Conservation (phyloP, 768 basidiomycete genomes). For the Auriscalpium microsporum region DNA sequence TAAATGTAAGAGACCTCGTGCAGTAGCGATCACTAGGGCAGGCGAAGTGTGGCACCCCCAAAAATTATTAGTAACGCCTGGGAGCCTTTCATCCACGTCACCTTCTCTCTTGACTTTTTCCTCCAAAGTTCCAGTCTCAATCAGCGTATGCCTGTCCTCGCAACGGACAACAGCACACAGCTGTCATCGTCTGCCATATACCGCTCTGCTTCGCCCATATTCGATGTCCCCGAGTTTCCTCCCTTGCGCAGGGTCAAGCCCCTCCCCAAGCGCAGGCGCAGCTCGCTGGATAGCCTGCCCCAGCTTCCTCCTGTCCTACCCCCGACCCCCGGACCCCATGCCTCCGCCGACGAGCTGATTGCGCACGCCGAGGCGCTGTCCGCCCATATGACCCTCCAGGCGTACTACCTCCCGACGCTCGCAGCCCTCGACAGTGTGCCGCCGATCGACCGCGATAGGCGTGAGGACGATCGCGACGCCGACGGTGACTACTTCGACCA, state of each 20-base stretch:
- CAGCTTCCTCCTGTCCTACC: constrained; percentile 20
- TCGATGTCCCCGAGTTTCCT: constrained; percentile 59
- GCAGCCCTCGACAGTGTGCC: constrained; percentile 27
- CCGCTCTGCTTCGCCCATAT: constrained; percentile 37
- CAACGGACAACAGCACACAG: background rate
- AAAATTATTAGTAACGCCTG: background rate
- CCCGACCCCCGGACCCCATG: constrained; percentile 33
- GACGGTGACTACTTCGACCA: constrained; percentile 64
- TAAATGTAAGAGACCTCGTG: background rate
- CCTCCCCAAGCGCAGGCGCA: constrained; percentile 67
- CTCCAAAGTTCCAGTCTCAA: background rate
- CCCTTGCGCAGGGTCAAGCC: constrained; percentile 64
- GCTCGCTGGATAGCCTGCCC: constrained; percentile 20
- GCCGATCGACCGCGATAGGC: constrained; percentile 19
- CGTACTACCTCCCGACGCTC: constrained; percentile 54
- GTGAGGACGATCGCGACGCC: constrained; percentile 39
- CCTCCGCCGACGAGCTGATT: constrained; percentile 49
- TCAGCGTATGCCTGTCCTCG: background rate
- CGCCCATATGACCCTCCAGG: constrained; percentile 51
- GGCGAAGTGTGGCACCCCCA: background rate
- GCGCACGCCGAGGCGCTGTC: constrained; percentile 50
- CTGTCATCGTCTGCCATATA: background rate
- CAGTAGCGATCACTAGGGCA: background rate
- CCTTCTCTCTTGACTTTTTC: background rate
- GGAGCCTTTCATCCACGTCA: background rate